Percentiles rank a stretch among this genome's conserved stretches.
phyloP scores from a whole-genome alignment of 805 yeast species.

The Saturnispora hagleri region DNA sequence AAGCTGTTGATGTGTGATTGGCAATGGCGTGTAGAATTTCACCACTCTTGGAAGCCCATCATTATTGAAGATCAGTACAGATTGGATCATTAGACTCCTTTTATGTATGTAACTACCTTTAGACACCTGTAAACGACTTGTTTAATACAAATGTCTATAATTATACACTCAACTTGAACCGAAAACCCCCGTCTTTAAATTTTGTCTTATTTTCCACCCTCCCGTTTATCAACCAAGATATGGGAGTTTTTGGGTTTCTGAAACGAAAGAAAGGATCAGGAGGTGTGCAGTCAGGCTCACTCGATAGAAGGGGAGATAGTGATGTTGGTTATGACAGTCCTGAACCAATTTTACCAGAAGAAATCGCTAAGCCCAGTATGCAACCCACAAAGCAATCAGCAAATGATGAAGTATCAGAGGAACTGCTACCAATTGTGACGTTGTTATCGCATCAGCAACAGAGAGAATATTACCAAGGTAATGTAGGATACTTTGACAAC shows the following conservation, averaged over 20 bases:
- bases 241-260: constrained; percentile 6
- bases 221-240: background rate
- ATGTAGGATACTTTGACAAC: constrained; percentile 5
- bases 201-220: background rate
- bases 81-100: constrained; percentile 18
- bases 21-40: constrained; percentile 89
- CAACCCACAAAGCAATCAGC: background rate
- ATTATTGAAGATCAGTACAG: constrained; percentile 48
- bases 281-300: background rate
- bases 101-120: background rate
- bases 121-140: background rate
- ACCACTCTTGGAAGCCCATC: constrained; percentile 83
- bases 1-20: constrained; percentile 70
- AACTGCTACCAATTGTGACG: constrained; percentile 63
- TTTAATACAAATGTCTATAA: background rate
- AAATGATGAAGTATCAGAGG: constrained; percentile 34
- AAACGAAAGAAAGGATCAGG: background rate
- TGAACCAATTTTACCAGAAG: background rate
- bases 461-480: constrained; percentile 38
- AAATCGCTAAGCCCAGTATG: background rate
- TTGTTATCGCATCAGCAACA: constrained; percentile 61
- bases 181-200: background rate
- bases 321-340: background rate
- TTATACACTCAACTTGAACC: background rate
- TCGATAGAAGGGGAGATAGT: background rate